These are phyloP conservation scores for Rubia tinctorum DNA, from an alignment of 305 asterid genomes.

Conservation along the genomic window DNA sequence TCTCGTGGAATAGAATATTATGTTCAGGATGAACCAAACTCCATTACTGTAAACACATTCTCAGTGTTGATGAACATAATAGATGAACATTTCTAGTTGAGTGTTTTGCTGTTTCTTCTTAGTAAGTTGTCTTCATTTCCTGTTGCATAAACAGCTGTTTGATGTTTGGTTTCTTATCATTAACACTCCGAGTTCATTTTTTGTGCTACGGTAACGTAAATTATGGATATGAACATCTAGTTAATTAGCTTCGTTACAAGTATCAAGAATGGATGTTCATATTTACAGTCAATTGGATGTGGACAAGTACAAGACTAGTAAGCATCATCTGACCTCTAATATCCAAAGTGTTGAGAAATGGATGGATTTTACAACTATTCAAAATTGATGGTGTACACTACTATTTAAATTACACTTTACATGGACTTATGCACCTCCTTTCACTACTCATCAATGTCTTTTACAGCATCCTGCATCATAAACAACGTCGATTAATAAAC, in stretches of 20 bases:
- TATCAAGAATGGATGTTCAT: neutral
- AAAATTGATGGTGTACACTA: slow-evolving; percentile 11
- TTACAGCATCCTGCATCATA: slow-evolving; percentile 73
- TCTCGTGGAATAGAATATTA: no score
- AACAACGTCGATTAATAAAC: slow-evolving; percentile 15
- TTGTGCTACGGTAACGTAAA: no score
- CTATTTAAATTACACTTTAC: slow-evolving; percentile 11
- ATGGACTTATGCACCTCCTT: slow-evolving; percentile 5
- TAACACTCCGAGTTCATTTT: no score
- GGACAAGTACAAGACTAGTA: neutral
- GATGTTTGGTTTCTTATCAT: no score
- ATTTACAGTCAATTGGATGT: neutral
- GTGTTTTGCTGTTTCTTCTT: no score
- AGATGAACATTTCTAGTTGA: no score
- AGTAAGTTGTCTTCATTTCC: no score
- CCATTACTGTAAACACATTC: no score
- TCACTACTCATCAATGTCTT: slow-evolving; percentile 69
- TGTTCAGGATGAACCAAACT: no score
- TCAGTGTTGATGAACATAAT: no score
- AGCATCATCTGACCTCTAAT: neutral
- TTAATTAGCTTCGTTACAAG: neutral
- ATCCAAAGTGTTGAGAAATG: neutral
- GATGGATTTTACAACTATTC: slow-evolving; percentile 5
- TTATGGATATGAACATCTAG: neutral
- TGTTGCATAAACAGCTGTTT: no score